phyloP scores from a whole-genome alignment of 106 monocot species.

The Dactylorhiza incarnata region DNA sequence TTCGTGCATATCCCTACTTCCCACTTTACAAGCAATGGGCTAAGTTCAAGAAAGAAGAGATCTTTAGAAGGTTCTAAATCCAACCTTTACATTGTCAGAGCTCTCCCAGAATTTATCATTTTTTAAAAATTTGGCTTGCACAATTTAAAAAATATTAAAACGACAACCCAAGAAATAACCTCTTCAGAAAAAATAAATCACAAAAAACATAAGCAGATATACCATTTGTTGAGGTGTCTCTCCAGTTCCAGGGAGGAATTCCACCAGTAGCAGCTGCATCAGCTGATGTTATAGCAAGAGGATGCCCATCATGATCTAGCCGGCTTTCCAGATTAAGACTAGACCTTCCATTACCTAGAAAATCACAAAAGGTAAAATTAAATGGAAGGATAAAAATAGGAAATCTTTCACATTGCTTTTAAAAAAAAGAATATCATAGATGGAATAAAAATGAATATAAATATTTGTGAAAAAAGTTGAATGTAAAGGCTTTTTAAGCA shows the following conservation, averaged over 20 bases:
- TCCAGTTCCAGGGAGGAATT: constrained; percentile 93
- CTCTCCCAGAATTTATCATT: no score
- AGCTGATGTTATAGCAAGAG: constrained; percentile 81
- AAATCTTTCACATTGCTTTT: not conserved
- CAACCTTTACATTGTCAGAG: no score
- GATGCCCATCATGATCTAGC: constrained; percentile 68
- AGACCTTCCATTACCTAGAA: constrained; percentile 61
- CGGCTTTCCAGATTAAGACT: constrained; percentile 64
- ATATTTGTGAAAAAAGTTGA: not conserved
- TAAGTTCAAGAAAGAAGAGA: no score
- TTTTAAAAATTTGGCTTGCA: no score
- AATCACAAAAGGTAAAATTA: constrained; percentile 4
- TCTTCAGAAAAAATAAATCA: no score
- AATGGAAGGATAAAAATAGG: constrained; percentile 1
- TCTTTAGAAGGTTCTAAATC: no score
- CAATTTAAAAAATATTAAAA: no score
- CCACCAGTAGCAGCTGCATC: constrained; percentile 61
- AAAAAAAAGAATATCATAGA: not conserved
- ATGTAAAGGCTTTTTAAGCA: not conserved
- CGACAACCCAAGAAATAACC: no score
- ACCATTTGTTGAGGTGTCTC: constrained; percentile 73
- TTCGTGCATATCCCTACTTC: no score
- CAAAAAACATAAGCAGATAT: no score
- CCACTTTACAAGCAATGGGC: no score
- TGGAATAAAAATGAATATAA: not conserved